Conservation (phyloP, 306 rosid species). For the Cucurbita argyrosperma region DNA sequence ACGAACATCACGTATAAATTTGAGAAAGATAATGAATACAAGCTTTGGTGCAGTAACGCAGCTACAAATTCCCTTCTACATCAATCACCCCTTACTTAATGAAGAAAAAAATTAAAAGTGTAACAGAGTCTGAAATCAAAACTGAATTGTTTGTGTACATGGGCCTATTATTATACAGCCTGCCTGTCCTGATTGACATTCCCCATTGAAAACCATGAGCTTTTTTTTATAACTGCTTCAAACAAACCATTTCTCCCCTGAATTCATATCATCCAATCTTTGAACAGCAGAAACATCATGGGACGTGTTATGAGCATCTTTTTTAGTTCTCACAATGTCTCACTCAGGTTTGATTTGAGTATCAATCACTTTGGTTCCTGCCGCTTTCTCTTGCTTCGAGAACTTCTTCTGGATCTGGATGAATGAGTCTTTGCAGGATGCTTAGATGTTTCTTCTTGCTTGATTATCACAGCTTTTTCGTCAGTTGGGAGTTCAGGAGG, state of each 20-base stretch:
- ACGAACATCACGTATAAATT: not conserved
- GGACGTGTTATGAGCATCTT: not conserved
- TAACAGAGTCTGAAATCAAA: not conserved
- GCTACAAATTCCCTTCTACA: not conserved
- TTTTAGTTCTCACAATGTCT: conserved; percentile 45
- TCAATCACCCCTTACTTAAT: not conserved
- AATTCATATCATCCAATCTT: not conserved
- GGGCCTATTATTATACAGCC: not conserved
- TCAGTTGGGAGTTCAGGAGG: conserved; percentile 80
- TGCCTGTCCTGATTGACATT: not conserved
- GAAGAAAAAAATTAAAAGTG: not conserved
- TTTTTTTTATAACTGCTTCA: not conserved
- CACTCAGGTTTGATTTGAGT: conserved; percentile 39
- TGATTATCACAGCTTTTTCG: conserved; percentile 24
- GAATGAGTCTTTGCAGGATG: conserved; percentile 47
- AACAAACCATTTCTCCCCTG: not conserved
- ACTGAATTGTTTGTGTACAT: conserved; percentile 4
- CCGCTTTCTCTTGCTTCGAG: conserved; percentile 77
- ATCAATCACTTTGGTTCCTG: conserved; percentile 47
- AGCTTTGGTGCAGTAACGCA: conserved; percentile 1
- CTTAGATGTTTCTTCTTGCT: conserved; percentile 34
- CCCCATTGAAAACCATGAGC: not conserved
- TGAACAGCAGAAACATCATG: conserved; percentile 1
- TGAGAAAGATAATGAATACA: not conserved
- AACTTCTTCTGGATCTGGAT: conserved; percentile 44